phyloP scores from a whole-genome alignment of 805 yeast species.

The Cyberlindnera mycetangii region DNA sequence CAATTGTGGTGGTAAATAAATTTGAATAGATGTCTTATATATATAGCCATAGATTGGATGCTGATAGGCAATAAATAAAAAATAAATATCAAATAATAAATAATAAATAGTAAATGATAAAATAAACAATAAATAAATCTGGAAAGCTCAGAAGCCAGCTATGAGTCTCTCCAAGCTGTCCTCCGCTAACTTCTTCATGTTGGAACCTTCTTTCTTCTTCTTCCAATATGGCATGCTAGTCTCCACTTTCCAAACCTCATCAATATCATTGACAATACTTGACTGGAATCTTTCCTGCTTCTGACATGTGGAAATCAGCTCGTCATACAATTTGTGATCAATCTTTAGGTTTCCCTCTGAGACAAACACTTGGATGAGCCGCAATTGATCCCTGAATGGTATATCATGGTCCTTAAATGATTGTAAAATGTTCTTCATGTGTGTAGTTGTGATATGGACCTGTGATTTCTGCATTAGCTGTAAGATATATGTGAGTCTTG shows the following conservation, averaged over 20 bases:
- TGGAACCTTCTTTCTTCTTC: background rate
- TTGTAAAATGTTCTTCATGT: background rate
- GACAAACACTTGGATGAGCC: conserved; percentile 1
- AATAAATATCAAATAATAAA: background rate
- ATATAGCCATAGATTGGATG: background rate
- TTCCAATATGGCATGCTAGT: background rate
- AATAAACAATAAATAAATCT: conserved; percentile 6
- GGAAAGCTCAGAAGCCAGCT: background rate
- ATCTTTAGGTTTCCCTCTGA: background rate
- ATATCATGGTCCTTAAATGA: conserved; percentile 6
- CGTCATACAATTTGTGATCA: conserved; percentile 1
- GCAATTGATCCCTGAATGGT: conserved; percentile 1
- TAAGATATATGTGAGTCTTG: conserved; percentile 5
- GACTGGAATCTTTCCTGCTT: conserved; percentile 6
- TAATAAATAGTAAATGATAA: conserved; percentile 3
- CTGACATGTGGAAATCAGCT: conserved; percentile 5
- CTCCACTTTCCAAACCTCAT: conserved; percentile 12
- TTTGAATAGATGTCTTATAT: too few relatives aligned
- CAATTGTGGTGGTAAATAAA: too few relatives aligned
- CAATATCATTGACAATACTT: conserved; percentile 8
- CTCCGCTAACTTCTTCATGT: conserved; percentile 2
- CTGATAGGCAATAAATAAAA: background rate
- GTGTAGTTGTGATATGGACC: conserved; percentile 2
- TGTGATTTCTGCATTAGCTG: background rate
- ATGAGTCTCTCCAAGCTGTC: conserved; percentile 5